phyloP scores from a whole-genome alignment of 2,329 filamentous ascomycete species.

The Fusarium lyarnte region DNA sequence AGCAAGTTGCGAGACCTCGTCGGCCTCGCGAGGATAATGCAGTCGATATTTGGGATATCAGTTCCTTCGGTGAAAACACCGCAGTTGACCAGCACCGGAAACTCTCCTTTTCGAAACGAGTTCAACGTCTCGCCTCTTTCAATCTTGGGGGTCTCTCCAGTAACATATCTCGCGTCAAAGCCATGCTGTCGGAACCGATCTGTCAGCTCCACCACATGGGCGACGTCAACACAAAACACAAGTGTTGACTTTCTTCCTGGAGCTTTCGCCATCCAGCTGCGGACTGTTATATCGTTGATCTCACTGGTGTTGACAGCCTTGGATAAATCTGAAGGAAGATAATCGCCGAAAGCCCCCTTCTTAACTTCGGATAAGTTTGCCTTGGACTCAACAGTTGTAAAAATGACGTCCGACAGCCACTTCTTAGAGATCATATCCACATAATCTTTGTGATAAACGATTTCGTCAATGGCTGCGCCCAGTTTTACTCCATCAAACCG shows the following conservation, averaged over 20 bases:
- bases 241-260: conserved; percentile 81
- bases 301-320: conserved; percentile 81
- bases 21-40: conserved; percentile 85
- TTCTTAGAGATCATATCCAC: conserved; percentile 81
- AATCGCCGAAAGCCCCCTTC: conserved; percentile 75
- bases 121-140: conserved; percentile 76
- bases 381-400: conserved; percentile 88
- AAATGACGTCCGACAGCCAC: conserved; percentile 91
- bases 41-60: conserved; percentile 97
- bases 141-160: conserved; percentile 77
- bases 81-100: conserved; percentile 91
- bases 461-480: conserved; percentile 89
- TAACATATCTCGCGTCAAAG: conserved; percentile 87
- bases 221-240: conserved; percentile 92
- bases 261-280: conserved; percentile 85
- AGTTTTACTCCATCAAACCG: conserved; percentile 85
- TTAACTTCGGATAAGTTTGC: conserved; percentile 80
- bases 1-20: conserved; percentile 93
- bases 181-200: conserved; percentile 79
- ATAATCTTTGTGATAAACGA: conserved; percentile 89
- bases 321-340: conserved; percentile 80
- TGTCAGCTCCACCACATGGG: conserved; percentile 81
- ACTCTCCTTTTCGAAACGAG: conserved; percentile 79
- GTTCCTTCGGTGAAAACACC: conserved; percentile 98
- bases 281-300: conserved; percentile 85